Base-by-base conservation (phyloP, 108 stramenopile species). In the Fragilaria crotonensis region DNA sequence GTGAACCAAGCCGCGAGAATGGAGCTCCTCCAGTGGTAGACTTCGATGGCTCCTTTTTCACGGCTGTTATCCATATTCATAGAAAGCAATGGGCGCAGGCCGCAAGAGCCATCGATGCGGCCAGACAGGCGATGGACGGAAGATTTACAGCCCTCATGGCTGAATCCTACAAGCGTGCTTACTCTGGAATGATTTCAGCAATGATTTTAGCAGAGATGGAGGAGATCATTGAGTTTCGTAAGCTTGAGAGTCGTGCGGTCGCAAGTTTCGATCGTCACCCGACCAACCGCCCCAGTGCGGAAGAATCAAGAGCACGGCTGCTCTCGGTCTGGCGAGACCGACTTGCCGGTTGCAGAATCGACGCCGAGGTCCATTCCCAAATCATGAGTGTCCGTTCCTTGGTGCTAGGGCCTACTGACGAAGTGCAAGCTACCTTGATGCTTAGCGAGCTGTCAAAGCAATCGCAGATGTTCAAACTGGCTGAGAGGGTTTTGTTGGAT, bases 21-120 rank as follows among this genome's bases (percentile, higher is more conserved):
- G 48, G 26, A 25, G 52, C 67, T 47, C 33, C 73, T n/a, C 63
- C 60, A 29, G 58, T 62, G 48, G 66, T 85, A 33, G 87, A 85
- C 48, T 94, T 90, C 53, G 95, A 97, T 59, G 94, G 93, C 4
- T 73, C 88, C n/a, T 97, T 97, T 66, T 91, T 85, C 60, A 80
- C 90, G 26, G 94, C 97, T 5, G 91, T 99, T 17, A 71, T 97
- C 44, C 83, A 91, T 48, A 72, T 97, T 55, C 88, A 96, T 47
- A 30, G 81, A 45, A 78, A 88, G 48, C 80, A 90, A 56, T 94
- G 92, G 92, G 60, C 60, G 18, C 56, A 69, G 36, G 89, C 86
- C 22, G 84, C 79, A 11, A 76, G 77, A 20, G 81, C 84, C 4
- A 94, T 94, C 60, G 88, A 94, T 70, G 76, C 72, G 5, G 92